Evolutionary conservation across 805 yeast genomes (phyloP).

Genomic region (Pichia manshurica): DNA sequence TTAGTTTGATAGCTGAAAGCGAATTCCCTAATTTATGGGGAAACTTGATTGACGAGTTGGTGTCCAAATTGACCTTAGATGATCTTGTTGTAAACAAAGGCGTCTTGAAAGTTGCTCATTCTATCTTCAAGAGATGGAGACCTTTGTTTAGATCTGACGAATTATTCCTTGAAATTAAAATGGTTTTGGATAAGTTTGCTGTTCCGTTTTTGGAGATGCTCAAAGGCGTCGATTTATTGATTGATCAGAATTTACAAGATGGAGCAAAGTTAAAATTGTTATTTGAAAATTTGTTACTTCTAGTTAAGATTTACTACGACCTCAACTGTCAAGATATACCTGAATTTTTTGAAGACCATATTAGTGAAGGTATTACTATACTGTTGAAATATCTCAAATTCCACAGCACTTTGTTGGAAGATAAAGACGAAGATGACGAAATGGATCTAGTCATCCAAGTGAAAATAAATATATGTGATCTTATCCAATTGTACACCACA

Average conservation of each 20-base stretch:
- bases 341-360: conserved; percentile 92
- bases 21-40: conserved; percentile 95
- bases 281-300: conserved; percentile 63
- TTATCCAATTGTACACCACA: conserved; percentile 78
- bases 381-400: conserved; percentile 76
- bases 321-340: conserved; percentile 97
- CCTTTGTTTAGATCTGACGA: conserved; percentile 90
- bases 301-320: conserved; percentile 82
- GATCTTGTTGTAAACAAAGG: conserved; percentile 77
- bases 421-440: conserved; percentile 60
- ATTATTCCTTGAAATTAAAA: conserved; percentile 76
- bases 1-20: conserved; percentile 87
- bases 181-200: conserved; percentile 80
- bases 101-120: conserved; percentile 86
- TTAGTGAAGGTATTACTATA: conserved; percentile 69
- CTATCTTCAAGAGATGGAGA: conserved; percentile 95
- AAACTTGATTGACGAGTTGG: conserved; percentile 65
- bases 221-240: conserved; percentile 58
- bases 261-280: conserved; percentile 48
- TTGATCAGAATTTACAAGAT: conserved; percentile 41
- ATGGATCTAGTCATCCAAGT: conserved; percentile 64
- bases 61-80: conserved; percentile 53
- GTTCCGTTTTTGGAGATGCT: conserved; percentile 72
- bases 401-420: conserved; percentile 47
- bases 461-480: conserved; percentile 78